A percentile compares a stretch with the other conserved stretches of the same genome.
These are phyloP conservation scores for Kregervanrija pseudodelftensis DNA, from an alignment of 805 yeast genomes.

Conservation along the genomic window DNA sequence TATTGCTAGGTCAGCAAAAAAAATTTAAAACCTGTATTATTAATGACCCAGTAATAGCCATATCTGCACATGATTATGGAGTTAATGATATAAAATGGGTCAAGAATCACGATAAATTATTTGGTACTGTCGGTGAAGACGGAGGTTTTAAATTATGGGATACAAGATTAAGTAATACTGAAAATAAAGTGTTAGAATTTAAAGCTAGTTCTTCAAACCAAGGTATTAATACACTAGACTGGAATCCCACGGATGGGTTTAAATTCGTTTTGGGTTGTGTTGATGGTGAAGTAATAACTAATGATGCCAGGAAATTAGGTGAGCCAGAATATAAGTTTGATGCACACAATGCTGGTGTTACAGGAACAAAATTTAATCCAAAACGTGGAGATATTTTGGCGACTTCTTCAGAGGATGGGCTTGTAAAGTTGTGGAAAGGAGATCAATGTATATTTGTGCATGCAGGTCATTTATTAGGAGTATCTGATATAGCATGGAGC, in stretches of 20 bases:
- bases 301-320: constrained; percentile 55
- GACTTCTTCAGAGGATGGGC: constrained; percentile 56
- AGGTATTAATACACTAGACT: constrained; percentile 46
- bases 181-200: constrained; percentile 12
- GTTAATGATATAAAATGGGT: constrained; percentile 72
- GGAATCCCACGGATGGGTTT: constrained; percentile 50
- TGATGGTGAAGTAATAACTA: constrained; percentile 45
- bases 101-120: constrained; percentile 50
- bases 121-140: constrained; percentile 65
- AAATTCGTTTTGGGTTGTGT: constrained; percentile 65
- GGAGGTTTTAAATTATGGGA: constrained; percentile 47
- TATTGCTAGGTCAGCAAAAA: constrained; percentile 2
- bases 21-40: constrained; percentile 7
- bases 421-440: constrained; percentile 58
- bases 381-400: constrained; percentile 47
- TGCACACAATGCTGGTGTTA: constrained; percentile 48
- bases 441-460: constrained; percentile 50
- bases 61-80: constrained; percentile 36
- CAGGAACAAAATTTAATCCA: constrained; percentile 72
- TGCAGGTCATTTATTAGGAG: constrained; percentile 83
- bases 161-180: constrained; percentile 29
- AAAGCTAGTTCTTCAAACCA: background rate
- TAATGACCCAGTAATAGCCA: constrained; percentile 12
- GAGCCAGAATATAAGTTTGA: constrained; percentile 23
- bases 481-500: constrained; percentile 81